Base-by-base conservation (phyloP, 2,329 filamentous ascomycete genomes). In the Alternaria postmessia region DNA sequence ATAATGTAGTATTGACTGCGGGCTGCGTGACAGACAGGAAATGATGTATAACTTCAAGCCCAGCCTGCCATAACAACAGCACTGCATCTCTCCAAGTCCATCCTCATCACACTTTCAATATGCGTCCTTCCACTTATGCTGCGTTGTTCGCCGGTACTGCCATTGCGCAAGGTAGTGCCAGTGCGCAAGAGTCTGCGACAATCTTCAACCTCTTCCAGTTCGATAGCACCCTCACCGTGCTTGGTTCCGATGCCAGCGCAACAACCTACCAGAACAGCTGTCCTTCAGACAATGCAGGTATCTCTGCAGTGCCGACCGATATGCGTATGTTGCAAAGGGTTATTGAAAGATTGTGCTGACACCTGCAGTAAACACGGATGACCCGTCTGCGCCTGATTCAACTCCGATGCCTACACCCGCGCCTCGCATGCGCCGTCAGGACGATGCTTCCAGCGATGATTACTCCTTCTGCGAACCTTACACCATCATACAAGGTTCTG, bases 401-500 rank as follows among this genome's bases (percentile, higher is more conserved):
- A 42, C 39, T 18, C 64, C 70, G 30, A 42, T 58, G 2, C 59
- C 68, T 7, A 73, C 61, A 7, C 59, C 68, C 18, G 69, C 49
- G 8, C 62, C 68, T 49, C 68, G 60, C 34, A 48, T 69, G 32
- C 69, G 67, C 30, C 68, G 65, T 36, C 66, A 68, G 48, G 54
- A 63, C 11, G 34, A 48, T 26, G 24, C 43, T 12, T 30, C 47
- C 9, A 38, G 36, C 9, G 51, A 57, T 11, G 52, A 62, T 38
- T 54, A 61, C 18, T 36, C 44, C 18, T 26, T 66, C 32, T 72
- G 70, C 54, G 67, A 66, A 38, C 66, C 66, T 1, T 66, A 66
- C 24, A 73, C 68, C 11, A 51, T 75, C n/a, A 66, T 67, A 52
- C 71, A 75, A 63, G 70, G 70, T 6, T 20, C 64, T 2, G 64